Conservation (phyloP, 371 early-diverging fungal species). For the Actinomortierella ambigua region DNA sequence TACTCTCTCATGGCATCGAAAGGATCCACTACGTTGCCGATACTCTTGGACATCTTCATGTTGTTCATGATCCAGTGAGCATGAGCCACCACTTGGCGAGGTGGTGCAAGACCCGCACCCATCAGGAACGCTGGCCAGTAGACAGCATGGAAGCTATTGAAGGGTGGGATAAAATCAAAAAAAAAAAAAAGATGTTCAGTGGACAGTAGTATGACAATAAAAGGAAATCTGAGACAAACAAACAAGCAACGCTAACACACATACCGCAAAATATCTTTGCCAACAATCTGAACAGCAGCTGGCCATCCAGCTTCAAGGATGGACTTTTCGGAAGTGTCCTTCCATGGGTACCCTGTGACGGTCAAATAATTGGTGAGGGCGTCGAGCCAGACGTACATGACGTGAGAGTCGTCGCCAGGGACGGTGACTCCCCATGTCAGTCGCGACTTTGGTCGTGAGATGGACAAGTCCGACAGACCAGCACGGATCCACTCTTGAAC, state of each 20-base stretch:
- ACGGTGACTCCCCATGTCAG: conserved; percentile 94
- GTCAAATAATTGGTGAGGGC: conserved; percentile 94
- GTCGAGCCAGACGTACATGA: conserved; percentile 97
- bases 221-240: background rate
- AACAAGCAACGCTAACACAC: background rate
- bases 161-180: background rate
- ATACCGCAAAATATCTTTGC: conserved; percentile 93
- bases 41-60: conserved; percentile 93
- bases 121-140: conserved; percentile 96
- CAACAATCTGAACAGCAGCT: conserved; percentile 85
- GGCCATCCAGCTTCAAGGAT: conserved; percentile 60
- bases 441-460: conserved; percentile 82
- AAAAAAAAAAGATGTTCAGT: no score
- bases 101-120: conserved; percentile 83
- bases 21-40: conserved; percentile 92
- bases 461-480: conserved; percentile 78
- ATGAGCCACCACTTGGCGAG: conserved; percentile 84
- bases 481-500: conserved; percentile 58
- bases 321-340: conserved; percentile 14
- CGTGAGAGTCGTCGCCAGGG: conserved; percentile 87
- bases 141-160: conserved; percentile 85
- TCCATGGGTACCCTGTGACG: conserved; percentile 84
- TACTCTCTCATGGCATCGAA: conserved; percentile 67
- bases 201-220: no score
- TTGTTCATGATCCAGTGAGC: conserved; percentile 92